Evolutionary conservation across 2,329 filamentous ascomycete species (phyloP), one percentile per base, ranked within the genome.

Genomic region (Amauroascus verrucosus): DNA sequence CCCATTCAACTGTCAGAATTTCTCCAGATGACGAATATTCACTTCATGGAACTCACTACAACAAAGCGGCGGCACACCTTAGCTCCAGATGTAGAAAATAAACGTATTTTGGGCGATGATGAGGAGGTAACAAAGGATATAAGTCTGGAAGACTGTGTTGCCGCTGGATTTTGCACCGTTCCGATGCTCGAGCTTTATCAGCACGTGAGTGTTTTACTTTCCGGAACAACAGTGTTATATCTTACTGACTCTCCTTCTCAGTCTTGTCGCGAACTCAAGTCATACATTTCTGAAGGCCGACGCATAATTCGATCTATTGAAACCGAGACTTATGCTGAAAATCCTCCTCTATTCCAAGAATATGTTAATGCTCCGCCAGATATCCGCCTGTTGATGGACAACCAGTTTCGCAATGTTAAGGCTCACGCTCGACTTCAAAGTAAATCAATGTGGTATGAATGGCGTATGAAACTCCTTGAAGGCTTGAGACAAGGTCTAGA

Each of bases 1-100:
- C 75, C 77, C 20, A 89, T 95, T 51, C 85, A 90, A 44, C 76
- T 98, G 2, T 88, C 95, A 61, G 86, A 95, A 51, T 98, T 98
- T 70, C 73, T 98, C 43, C 88, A 94, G 58, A 83, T 95, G 82
- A 96, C 91, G 1, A 94, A 88, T 55, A 95, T 98, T 63, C 87
- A 90, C 51, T 98, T 98, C 72, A 96, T 98, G 86, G 93, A 98
- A 66, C 76, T 98, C 48, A 95, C 85, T n/a, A 95, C 91, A 0
- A 96, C 90, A 1, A 97, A 97, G 67, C 79, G 91, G 60, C 80
- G 93, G 53, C 86, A 94, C 62, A 97, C 91, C 0, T 82, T 85
- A 44, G 85, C 80, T 2, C 83, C 83, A 18, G 73, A 71, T 41
- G 70, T 61, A 56, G 65, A 61, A 41, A 66, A 62, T 40, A 72